Evolutionary conservation across 352 stramenopile species (phyloP).

Genomic region (Globisporangium spinosum): DNA sequence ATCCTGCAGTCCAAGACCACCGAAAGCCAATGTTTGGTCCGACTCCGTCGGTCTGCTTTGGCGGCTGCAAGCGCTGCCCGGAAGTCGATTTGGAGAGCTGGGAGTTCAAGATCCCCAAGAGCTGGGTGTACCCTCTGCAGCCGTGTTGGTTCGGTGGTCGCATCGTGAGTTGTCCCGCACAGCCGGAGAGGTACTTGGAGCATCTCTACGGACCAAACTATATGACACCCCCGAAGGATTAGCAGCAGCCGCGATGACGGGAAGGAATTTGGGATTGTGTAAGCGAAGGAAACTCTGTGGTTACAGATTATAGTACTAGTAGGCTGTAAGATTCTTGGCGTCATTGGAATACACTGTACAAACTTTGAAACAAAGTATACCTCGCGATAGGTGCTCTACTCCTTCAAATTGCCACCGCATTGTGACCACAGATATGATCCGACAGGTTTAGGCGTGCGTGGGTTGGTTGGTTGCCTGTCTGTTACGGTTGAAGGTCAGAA

Average conservation of each 20-base stretch:
- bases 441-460: too few species aligned
- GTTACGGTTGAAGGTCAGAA: too few species aligned
- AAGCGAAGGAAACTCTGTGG: too few species aligned
- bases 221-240: neutral
- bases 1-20: neutral
- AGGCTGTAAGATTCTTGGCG: too few species aligned
- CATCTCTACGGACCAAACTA: conserved; percentile 24
- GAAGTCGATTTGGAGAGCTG: neutral
- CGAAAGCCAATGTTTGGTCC: neutral
- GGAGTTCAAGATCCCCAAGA: conserved; percentile 22
- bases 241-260: neutral
- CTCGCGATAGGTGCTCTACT: too few species aligned
- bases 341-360: too few species aligned
- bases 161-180: conserved; percentile 21
- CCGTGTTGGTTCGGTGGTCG: conserved; percentile 20
- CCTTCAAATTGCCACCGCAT: too few species aligned
- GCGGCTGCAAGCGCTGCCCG: conserved; percentile 22
- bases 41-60: neutral
- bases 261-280: neutral
- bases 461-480: too few species aligned
- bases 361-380: too few species aligned
- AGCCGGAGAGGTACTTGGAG: conserved; percentile 23
- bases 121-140: conserved; percentile 30
- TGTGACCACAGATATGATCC: too few species aligned
- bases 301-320: too few species aligned